phyloP scores from a whole-genome alignment of 2,329 filamentous ascomycete species.

The Aspergillus ustus region DNA sequence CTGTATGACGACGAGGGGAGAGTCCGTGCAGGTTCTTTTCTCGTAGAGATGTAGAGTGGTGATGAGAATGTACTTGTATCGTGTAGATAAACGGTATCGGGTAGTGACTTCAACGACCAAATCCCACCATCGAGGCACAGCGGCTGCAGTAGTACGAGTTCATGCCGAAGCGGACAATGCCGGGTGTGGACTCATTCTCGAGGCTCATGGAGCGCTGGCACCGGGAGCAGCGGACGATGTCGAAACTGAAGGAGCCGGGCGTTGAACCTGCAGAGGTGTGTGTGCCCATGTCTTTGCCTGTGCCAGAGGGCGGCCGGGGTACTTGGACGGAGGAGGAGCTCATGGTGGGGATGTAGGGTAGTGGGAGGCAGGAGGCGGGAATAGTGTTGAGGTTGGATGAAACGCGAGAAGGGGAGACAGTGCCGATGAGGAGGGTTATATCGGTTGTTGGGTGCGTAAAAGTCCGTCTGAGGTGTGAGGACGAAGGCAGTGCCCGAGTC shows the following conservation, averaged over 20 bases:
- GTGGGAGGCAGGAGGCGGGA: not conserved
- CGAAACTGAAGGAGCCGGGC: conserved; percentile 34
- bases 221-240: conserved; percentile 53
- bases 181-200: conserved; percentile 40
- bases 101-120: conserved; percentile 38
- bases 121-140: conserved; percentile 51
- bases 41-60: not conserved
- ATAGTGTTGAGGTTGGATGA: not conserved
- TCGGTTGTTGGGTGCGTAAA: not conserved
- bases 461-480: not conserved
- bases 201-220: conserved; percentile 53
- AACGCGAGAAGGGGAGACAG: not conserved
- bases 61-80: not conserved
- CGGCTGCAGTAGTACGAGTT: conserved; percentile 56
- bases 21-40: not conserved
- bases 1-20: not conserved
- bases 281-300: conserved; percentile 27
- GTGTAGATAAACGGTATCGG: not conserved
- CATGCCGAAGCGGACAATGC: conserved; percentile 52
- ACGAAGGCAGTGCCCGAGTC: not conserved
- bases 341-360: conserved; percentile 29
- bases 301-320: conserved; percentile 33
- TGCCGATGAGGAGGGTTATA: not conserved
- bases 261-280: conserved; percentile 31
- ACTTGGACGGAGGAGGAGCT: conserved; percentile 43